Evolutionary conservation across 2,329 filamentous ascomycete species (phyloP).

Genomic region (Pseudopithomyces chartarum): DNA sequence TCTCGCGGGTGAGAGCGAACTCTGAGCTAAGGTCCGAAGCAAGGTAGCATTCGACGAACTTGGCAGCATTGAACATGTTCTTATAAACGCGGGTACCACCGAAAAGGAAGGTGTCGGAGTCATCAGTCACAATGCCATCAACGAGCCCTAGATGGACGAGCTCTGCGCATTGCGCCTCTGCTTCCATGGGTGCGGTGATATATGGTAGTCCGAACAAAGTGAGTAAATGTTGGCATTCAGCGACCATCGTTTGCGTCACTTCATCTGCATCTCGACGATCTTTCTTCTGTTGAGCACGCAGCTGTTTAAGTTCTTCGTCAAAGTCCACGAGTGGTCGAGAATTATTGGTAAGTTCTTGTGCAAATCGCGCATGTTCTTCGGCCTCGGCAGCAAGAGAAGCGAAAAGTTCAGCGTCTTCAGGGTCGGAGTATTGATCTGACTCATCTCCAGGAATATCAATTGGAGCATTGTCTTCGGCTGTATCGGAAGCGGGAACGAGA

Average conservation of each 20-base stretch:
- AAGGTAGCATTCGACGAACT: slow-evolving; percentile 96
- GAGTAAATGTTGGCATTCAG: slow-evolving; percentile 90
- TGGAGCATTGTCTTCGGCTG: slow-evolving; percentile 35
- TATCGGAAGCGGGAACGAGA: slow-evolving; percentile 34
- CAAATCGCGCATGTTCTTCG: slow-evolving; percentile 92
- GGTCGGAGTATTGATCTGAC: slow-evolving; percentile 67
- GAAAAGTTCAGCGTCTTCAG: slow-evolving; percentile 89
- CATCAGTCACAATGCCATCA: slow-evolving; percentile 96
- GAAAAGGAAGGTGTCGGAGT: slow-evolving; percentile 95
- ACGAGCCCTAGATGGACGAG: slow-evolving; percentile 85
- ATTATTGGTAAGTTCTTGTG: slow-evolving; percentile 81
- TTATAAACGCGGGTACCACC: slow-evolving; percentile 97
- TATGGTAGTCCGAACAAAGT: slow-evolving; percentile 93
- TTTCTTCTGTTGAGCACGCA: slow-evolving; percentile 94
- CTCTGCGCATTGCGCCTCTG: slow-evolving; percentile 95
- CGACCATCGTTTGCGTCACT: slow-evolving; percentile 93
- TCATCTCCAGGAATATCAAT: slow-evolving; percentile 35
- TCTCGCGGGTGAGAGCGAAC: slow-evolving; percentile 81
- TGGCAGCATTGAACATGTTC: slow-evolving; percentile 99
- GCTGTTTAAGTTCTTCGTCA: slow-evolving; percentile 81
- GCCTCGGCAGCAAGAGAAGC: slow-evolving; percentile 86
- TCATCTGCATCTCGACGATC: slow-evolving; percentile 95
- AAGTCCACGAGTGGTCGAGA: slow-evolving; percentile 73
- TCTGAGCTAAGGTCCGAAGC: slow-evolving; percentile 83
- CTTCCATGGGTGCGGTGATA: slow-evolving; percentile 98